A percentile compares a stretch with the other conserved stretches of the same genome.
Evolutionary conservation across 2,329 filamentous ascomycete species (phyloP).

Genomic region (Fusarium hainanense): DNA sequence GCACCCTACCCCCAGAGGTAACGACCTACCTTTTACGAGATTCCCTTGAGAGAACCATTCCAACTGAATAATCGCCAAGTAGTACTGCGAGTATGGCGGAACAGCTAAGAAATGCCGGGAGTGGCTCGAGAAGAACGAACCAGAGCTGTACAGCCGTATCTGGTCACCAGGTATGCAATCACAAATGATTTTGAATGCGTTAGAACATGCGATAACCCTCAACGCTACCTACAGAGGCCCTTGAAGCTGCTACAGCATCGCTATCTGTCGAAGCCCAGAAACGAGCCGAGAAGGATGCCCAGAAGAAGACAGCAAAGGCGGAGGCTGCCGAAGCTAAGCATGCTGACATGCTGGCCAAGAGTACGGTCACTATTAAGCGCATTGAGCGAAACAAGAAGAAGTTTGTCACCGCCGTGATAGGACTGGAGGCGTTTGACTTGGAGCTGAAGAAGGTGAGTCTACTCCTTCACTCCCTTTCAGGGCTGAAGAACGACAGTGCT

Average conservation of each 20-base stretch:
- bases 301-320: conserved; percentile 96
- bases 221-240: conserved; percentile 67
- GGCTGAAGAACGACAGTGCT: conserved; percentile 13
- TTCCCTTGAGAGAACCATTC: conserved; percentile 10
- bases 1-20: conserved; percentile 73
- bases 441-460: conserved; percentile 83
- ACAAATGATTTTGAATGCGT: background rate
- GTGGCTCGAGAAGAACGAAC: conserved; percentile 84
- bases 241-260: conserved; percentile 84
- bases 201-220: conserved; percentile 14
- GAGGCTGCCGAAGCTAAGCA: conserved; percentile 87
- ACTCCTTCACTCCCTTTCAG: background rate
- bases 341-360: conserved; percentile 82
- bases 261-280: conserved; percentile 93
- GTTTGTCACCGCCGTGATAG: conserved; percentile 91
- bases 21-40: conserved; percentile 41
- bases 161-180: conserved; percentile 81
- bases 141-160: conserved; percentile 78
- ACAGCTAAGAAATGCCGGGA: conserved; percentile 97
- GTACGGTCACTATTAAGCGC: conserved; percentile 90
- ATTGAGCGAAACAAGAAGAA: conserved; percentile 99
- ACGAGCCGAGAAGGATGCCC: conserved; percentile 93
- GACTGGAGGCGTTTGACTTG: conserved; percentile 88
- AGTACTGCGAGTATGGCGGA: conserved; percentile 99
- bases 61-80: conserved; percentile 49